Evolutionary conservation across 345 rosid species (phyloP).

Genomic region (Garcia nutans): DNA sequence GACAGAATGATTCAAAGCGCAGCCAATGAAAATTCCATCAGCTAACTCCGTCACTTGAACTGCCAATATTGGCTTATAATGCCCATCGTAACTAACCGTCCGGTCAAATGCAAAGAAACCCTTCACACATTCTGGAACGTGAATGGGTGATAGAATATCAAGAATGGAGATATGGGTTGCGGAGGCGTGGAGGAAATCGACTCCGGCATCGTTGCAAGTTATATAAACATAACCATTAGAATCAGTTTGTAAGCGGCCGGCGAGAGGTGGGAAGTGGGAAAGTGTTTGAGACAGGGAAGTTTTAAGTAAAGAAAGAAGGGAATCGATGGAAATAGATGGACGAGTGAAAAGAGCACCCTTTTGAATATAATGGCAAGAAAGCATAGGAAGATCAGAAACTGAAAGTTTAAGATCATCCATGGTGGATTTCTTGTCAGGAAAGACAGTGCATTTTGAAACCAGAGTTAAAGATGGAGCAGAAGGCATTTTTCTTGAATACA

Average conservation of each 20-base stretch:
- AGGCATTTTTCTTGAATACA: conserved; percentile 38
- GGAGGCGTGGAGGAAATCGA: conserved; percentile 54
- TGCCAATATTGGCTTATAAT: conserved; percentile 62
- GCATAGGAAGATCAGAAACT: conserved; percentile 95
- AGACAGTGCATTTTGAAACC: conserved; percentile 50
- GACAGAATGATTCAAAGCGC: conserved; percentile 76
- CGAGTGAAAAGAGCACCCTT: conserved; percentile 74
- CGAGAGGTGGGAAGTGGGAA: conserved; percentile 82
- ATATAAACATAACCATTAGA: conserved; percentile 49
- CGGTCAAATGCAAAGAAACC: conserved; percentile 62
- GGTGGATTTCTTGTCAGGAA: conserved; percentile 54
- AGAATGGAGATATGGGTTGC: conserved; percentile 34
- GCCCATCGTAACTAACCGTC: conserved; percentile 75
- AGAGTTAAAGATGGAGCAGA: conserved; percentile 34
- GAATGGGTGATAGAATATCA: conserved; percentile 49
- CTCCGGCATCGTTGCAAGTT: conserved; percentile 73
- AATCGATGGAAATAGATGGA: conserved; percentile 32
- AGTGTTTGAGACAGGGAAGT: conserved; percentile 48
- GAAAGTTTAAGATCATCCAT: conserved; percentile 73
- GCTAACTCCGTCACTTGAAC: conserved; percentile 80
- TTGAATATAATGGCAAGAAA: conserved; percentile 92
- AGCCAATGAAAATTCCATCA: conserved; percentile 78
- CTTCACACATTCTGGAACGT: conserved; percentile 56
- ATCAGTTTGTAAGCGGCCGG: conserved; percentile 72
- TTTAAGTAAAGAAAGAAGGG: conserved; percentile 44